Conservation (phyloP, 768 basidiomycete species). For the Gymnopilus dilepis region DNA sequence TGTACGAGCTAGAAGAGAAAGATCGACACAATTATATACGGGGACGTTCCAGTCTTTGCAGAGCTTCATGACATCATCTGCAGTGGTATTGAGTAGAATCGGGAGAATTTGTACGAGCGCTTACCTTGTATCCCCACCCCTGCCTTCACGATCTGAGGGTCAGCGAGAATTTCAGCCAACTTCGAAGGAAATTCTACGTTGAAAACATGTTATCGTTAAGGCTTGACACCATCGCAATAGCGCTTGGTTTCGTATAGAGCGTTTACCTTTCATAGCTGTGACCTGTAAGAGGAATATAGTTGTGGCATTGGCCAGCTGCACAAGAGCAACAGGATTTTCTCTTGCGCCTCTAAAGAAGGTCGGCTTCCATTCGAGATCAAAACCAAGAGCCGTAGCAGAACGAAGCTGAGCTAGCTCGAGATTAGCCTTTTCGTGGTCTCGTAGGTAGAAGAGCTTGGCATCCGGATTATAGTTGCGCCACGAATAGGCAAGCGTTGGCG, state of each 20-base stretch:
- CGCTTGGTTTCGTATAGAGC: neutral
- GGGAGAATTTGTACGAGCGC: constrained; percentile 24
- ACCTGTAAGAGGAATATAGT: constrained; percentile 70
- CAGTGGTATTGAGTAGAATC: constrained; percentile 18
- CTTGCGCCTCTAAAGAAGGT: constrained; percentile 52
- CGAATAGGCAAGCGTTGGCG: constrained; percentile 42
- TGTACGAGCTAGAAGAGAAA: constrained; percentile 69
- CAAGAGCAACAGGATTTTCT: constrained; percentile 73
- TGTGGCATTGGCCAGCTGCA: constrained; percentile 68
- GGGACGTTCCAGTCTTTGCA: constrained; percentile 52
- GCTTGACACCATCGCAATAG: neutral
- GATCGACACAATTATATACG: constrained; percentile 64
- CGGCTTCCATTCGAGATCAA: constrained; percentile 86
- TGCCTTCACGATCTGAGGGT: constrained; percentile 61
- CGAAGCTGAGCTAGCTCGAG: constrained; percentile 31
- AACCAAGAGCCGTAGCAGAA: constrained; percentile 54
- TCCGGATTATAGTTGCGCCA: constrained; percentile 40
- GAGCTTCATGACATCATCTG: constrained; percentile 75
- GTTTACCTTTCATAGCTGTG: constrained; percentile 56
- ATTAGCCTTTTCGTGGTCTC: constrained; percentile 39
- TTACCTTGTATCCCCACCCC: constrained; percentile 79
- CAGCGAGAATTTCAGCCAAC: constrained; percentile 57
- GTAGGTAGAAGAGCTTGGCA: constrained; percentile 39
- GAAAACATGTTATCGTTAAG: constrained; percentile 12
- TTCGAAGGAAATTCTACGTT: constrained; percentile 55